Conservation (phyloP, 164 flowering plant species). For the Macadamia integrifolia region DNA sequence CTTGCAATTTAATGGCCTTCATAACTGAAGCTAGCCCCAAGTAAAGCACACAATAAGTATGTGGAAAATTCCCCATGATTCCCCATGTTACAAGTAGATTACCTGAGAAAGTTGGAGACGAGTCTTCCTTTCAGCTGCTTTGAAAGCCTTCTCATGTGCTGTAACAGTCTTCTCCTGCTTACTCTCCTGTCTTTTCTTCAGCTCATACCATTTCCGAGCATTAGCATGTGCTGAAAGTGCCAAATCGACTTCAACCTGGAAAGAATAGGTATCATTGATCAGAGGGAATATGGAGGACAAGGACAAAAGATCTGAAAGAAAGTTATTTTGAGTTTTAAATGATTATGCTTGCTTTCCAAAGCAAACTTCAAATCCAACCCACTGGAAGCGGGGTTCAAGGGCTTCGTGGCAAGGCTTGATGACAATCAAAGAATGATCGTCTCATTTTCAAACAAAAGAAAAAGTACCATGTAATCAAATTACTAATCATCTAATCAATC, state of each 20-base stretch:
- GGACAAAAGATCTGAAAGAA: not conserved
- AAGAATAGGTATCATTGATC: not conserved
- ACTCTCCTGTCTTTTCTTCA: slow-evolving; percentile 82
- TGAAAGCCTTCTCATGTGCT: slow-evolving; percentile 93
- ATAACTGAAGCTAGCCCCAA: not conserved
- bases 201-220: slow-evolving; percentile 91
- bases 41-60: too few relatives aligned
- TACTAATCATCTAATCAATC: too few relatives aligned
- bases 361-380: not conserved
- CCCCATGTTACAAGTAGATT: not conserved
- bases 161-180: slow-evolving; percentile 90
- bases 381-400: too few relatives aligned
- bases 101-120: slow-evolving; percentile 90
- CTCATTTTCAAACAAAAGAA: not conserved
- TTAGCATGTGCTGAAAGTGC: slow-evolving; percentile 94
- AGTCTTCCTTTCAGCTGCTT: slow-evolving; percentile 97
- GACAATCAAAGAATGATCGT: too few relatives aligned
- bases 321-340: not conserved
- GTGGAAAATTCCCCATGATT: too few relatives aligned
- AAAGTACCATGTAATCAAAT: not conserved
- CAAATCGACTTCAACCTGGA: slow-evolving; percentile 93
- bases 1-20: not conserved
- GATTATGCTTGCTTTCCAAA: not conserved
- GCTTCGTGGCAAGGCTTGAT: too few relatives aligned
- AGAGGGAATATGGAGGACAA: not conserved